Base-by-base conservation (phyloP, 257 asterid genomes). In the Mentha longifolia region DNA sequence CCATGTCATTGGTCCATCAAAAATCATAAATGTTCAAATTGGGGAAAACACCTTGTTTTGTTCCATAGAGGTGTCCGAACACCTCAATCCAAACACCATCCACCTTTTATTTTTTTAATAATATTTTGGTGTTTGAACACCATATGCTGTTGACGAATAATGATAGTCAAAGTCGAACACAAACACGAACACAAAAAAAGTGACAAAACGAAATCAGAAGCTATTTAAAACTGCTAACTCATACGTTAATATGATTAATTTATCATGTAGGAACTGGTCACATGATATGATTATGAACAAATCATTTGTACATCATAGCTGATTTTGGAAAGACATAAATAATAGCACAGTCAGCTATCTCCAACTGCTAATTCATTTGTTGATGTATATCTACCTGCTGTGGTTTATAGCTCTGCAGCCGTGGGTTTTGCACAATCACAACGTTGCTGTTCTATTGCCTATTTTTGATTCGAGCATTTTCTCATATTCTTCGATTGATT, bases 401-500 rank as follows among this genome's bases (percentile, higher is more conserved):
- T 28, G 31, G 31, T 52, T 52, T 43, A 7, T 7, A 56, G 42
- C n/a, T n/a, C n/a, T n/a, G n/a, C 60, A 35, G 5, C 14, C 22
- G 45, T 9, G 25, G 10, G 59, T 37, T 42, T 1, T 25, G 47
- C 61, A 49, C 25, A 9, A 19, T 83, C 71, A 79, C 7, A 79
- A 56, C 5, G 79, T 69, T n/a, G 81, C 50, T 69, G 81, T 57
- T 78, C 72, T 68, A 63, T 67, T 37, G 41, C 47, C 82, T 62
- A 69, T 86, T 79, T 86, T 93, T 7, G 82, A 84, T 81, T 94
- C 97, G 7, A 91, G 95, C 87, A 85, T 86, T 74, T 94, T 94
- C 90, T 94, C 97, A 10, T 79, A 94, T 55, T 91, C 99, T 77
- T 94, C 97, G 0, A 91, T 87, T 1, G 97, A 91, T 76, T 81